These are phyloP conservation scores for Exobasidium rhododendri DNA, from an alignment of 1,284 basidiomycete species.

Conservation along the genomic window DNA sequence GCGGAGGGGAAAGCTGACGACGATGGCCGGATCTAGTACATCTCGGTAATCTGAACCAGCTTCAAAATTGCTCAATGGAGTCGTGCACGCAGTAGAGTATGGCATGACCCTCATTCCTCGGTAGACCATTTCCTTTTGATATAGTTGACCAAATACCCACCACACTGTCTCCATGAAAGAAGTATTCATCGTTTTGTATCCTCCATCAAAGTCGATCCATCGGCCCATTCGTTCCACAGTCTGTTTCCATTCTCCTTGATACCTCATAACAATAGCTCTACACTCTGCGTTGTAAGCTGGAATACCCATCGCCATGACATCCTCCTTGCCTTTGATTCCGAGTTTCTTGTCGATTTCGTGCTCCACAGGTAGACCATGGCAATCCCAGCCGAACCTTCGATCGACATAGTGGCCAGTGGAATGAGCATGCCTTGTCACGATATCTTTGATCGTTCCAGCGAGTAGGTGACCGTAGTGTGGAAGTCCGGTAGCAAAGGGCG, in stretches of 20 bases:
- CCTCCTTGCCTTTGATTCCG: conserved; percentile 84
- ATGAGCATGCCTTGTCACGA: conserved; percentile 91
- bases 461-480: conserved; percentile 79
- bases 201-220: conserved; percentile 99
- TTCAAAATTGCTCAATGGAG: conserved; percentile 97
- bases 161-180: conserved; percentile 97
- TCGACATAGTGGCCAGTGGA: conserved; percentile 90
- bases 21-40: conserved; percentile 90
- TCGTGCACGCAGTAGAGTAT: conserved; percentile 94
- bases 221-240: conserved; percentile 98
- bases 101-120: conserved; percentile 94
- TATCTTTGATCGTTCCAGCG: conserved; percentile 86
- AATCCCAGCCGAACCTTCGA: conserved; percentile 98
- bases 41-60: conserved; percentile 90
- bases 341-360: conserved; percentile 99
- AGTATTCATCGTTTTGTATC: conserved; percentile 94
- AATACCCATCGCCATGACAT: conserved; percentile 94
- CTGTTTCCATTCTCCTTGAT: conserved; percentile 84
- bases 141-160: conserved; percentile 97
- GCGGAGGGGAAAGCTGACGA: conserved; percentile 85
- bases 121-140: conserved; percentile 90
- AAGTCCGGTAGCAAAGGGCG: conserved; percentile 93
- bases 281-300: conserved; percentile 97
- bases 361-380: conserved; percentile 96
- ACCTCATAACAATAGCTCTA: conserved; percentile 95